Percentiles rank a stretch among this genome's conserved stretches.
Conservation (phyloP, 73 alveolate genomes). For the Tetrahymena borealis region DNA sequence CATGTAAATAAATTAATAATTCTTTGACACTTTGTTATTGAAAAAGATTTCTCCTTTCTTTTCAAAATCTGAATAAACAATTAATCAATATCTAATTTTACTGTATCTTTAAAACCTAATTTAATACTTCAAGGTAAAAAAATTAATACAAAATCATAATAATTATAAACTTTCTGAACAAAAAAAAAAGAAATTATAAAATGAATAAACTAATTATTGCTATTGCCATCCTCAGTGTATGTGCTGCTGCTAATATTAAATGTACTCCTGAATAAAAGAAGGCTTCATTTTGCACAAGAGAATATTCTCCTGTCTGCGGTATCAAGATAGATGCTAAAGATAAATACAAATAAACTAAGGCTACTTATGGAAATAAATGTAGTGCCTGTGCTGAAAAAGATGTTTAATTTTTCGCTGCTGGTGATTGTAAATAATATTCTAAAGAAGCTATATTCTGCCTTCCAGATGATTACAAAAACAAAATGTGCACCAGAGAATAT, state of each 20-base stretch:
- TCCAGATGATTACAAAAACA: background rate
- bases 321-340: background rate
- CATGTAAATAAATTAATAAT: too few relatives aligned
- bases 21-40: too few relatives aligned
- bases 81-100: too few relatives aligned
- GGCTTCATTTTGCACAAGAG: background rate
- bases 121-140: too few relatives aligned
- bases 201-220: background rate
- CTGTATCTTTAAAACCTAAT: too few relatives aligned
- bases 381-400: background rate
- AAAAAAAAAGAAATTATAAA: background rate
- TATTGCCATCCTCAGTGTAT: background rate
- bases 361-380: background rate
- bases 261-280: background rate
- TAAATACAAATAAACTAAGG: background rate
- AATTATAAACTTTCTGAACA: background rate
- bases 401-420: background rate
- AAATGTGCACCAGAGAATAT: background rate
- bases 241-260: background rate
- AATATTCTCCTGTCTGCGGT: background rate
- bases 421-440: background rate
- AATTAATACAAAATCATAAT: too few relatives aligned
- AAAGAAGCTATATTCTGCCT: background rate
- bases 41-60: too few relatives aligned
- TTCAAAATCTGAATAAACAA: too few relatives aligned